These are phyloP conservation scores for Neofusicoccum umdonicola DNA, from an alignment of 2,329 filamentous ascomycete genomes.

Conservation along the genomic window DNA sequence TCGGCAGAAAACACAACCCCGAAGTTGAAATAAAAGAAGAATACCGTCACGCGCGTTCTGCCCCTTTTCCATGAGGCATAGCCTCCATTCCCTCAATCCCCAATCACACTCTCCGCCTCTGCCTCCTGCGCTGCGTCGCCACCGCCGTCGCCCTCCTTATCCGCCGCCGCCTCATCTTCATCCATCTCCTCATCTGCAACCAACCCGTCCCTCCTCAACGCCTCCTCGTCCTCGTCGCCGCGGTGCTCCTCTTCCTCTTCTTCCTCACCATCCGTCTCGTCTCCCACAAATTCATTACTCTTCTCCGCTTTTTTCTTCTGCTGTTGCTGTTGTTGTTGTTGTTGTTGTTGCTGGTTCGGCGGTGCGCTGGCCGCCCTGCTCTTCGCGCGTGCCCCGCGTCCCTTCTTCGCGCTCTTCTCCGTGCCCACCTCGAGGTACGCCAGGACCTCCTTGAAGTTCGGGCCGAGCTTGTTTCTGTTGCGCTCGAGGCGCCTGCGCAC, in stretches of 20 bases:
- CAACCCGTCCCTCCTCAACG: conserved; percentile 22
- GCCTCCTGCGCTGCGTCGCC: conserved; percentile 36
- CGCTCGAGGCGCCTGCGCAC: conserved; percentile 70
- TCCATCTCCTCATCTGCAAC: conserved; percentile 25
- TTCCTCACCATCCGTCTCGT: conserved; percentile 38
- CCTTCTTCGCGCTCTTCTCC: conserved; percentile 43
- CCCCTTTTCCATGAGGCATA: too few relatives aligned
- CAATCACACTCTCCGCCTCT: conserved; percentile 46
- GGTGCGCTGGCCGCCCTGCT: conserved; percentile 24
- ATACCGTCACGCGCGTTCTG: neutral
- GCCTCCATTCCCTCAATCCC: conserved; percentile 29
- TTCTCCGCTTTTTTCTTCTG: conserved; percentile 27
- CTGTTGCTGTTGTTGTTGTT: conserved; percentile 4
- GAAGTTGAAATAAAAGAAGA: neutral
- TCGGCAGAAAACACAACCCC: neutral
- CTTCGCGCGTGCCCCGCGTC: conserved; percentile 41
- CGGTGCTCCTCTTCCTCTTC: conserved; percentile 43
- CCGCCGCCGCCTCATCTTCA: conserved; percentile 19
- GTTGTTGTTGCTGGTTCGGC: neutral
- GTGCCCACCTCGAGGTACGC: conserved; percentile 71
- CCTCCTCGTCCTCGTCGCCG: conserved; percentile 34
- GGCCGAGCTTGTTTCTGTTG: conserved; percentile 77
- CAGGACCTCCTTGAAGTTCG: conserved; percentile 82
- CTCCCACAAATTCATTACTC: conserved; percentile 37
- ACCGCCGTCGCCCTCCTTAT: conserved; percentile 26